Conservation (phyloP, 371 early-diverging fungal species). For the Circinella umbellata region DNA sequence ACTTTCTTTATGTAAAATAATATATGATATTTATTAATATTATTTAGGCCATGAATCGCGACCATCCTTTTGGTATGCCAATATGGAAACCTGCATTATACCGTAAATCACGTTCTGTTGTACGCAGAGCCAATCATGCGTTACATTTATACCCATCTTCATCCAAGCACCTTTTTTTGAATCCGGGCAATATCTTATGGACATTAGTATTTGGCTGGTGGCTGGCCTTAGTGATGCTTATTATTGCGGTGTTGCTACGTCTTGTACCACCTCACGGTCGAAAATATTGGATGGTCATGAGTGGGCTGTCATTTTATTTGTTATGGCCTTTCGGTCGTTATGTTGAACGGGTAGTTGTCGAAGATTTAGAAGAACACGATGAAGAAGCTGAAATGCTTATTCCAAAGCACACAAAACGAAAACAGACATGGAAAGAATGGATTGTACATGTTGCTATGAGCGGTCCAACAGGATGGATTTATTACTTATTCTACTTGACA, state of each 20-base stretch:
- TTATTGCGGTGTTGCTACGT: constrained; percentile 52
- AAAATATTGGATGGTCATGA: constrained; percentile 60
- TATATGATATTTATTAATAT: background rate
- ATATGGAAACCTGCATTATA: constrained; percentile 98
- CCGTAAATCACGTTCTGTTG: constrained; percentile 90
- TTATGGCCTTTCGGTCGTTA: constrained; percentile 96
- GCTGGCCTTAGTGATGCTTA: constrained; percentile 69
- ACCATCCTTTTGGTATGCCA: constrained; percentile 92
- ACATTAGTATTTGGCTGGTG: constrained; percentile 90
- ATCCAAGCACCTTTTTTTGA: constrained; percentile 62
- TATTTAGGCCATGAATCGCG: constrained; percentile 71
- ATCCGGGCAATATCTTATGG: constrained; percentile 89
- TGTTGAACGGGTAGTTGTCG: constrained; percentile 59
- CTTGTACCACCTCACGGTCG: constrained; percentile 58
- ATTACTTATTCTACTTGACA: constrained; percentile 55
- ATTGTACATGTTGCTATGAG: constrained; percentile 21
- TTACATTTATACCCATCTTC: constrained; percentile 80
- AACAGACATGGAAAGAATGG: constrained; percentile 14
- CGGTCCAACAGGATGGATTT: constrained; percentile 65
- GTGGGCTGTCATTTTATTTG: constrained; percentile 75
- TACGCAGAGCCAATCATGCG: constrained; percentile 76
- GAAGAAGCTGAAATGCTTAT: constrained; percentile 35
- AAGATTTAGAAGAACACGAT: constrained; percentile 20
- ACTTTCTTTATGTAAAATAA: background rate
- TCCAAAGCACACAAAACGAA: constrained; percentile 13